Percentiles rank a stretch among this genome's conserved stretches.
These are phyloP conservation scores for Phanerodontia chrysosporium DNA, from an alignment of 768 basidiomycete species.

Conservation along the genomic window DNA sequence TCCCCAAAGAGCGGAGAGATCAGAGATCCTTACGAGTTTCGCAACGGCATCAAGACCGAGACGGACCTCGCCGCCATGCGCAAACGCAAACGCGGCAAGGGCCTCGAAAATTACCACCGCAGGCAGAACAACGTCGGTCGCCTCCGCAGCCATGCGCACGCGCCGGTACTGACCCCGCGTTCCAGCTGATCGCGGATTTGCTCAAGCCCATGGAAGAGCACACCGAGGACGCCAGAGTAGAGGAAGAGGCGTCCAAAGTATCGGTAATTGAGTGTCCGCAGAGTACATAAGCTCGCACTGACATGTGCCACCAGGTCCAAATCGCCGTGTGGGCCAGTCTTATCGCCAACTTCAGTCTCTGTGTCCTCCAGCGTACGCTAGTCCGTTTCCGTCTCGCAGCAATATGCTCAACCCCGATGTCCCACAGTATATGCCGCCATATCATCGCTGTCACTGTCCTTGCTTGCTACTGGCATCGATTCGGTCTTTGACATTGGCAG, in stretches of 20 bases:
- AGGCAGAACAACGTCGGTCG: slow-evolving; percentile 66
- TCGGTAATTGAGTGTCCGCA: slow-evolving; percentile 41
- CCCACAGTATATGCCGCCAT: slow-evolving; percentile 84
- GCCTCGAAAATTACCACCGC: slow-evolving; percentile 60
- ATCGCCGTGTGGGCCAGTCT: slow-evolving; percentile 86
- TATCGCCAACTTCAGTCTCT: slow-evolving; percentile 68
- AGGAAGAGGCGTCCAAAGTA: slow-evolving; percentile 62
- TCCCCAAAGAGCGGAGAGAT: slow-evolving; percentile 10
- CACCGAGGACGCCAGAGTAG: slow-evolving; percentile 72
- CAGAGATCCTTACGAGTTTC: slow-evolving; percentile 66
- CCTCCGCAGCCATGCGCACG: background rate
- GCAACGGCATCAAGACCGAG: slow-evolving; percentile 55
- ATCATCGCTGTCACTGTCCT: slow-evolving; percentile 75
- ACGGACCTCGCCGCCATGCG: slow-evolving; percentile 62
- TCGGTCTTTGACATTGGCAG: slow-evolving; percentile 82
- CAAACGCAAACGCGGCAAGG: slow-evolving; percentile 53
- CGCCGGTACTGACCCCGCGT: slow-evolving; percentile 2
- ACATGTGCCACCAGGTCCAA: slow-evolving; percentile 54
- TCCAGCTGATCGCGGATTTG: slow-evolving; percentile 77
- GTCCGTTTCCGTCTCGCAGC: background rate
- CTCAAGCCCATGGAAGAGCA: slow-evolving; percentile 90
- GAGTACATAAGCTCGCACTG: slow-evolving; percentile 2
- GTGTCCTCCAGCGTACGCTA: slow-evolving; percentile 61
- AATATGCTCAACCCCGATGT: background rate
- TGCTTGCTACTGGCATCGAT: slow-evolving; percentile 89